A percentile compares a stretch with the other conserved stretches of the same genome.
These are phyloP conservation scores for Periconia sp. DNA, from an alignment of 2,329 filamentous ascomycete genomes.

Conservation along the genomic window DNA sequence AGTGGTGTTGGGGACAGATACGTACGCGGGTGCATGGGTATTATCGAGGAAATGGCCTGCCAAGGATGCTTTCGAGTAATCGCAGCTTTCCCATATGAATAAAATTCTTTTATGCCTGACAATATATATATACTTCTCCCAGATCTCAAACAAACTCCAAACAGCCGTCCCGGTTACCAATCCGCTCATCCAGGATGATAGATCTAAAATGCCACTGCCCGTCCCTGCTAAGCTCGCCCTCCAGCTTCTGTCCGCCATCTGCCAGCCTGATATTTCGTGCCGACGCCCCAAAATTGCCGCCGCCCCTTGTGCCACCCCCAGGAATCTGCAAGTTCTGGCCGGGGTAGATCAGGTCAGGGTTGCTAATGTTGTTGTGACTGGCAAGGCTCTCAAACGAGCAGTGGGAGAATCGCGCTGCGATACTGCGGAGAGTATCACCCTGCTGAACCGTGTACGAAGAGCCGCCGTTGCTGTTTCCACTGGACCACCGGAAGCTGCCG, in stretches of 20 bases:
- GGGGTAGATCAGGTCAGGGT: slow-evolving; percentile 30
- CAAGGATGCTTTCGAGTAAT: no score
- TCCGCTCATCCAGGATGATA: slow-evolving; percentile 27
- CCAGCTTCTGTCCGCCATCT: slow-evolving; percentile 23
- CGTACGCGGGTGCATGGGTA: no score
- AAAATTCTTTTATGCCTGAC: no score
- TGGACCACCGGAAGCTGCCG: slow-evolving; percentile 29
- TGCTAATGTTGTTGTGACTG: slow-evolving; percentile 27
- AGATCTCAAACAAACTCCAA: slow-evolving; percentile 24
- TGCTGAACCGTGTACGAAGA: slow-evolving; percentile 26
- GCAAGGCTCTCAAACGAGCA: slow-evolving; percentile 29
- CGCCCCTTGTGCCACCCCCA: slow-evolving; percentile 20
- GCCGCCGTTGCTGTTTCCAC: slow-evolving; percentile 13
- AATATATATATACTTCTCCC: no score
- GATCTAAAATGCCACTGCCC: slow-evolving; percentile 22
- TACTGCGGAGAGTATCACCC: slow-evolving; percentile 30
- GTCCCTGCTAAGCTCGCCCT: slow-evolving; percentile 19
- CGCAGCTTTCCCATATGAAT: no score
- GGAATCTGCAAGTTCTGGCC: slow-evolving; percentile 28
- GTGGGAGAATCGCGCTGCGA: slow-evolving; percentile 25
- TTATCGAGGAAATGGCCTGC: no score
- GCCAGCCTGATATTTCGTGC: slow-evolving; percentile 24
- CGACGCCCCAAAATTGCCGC: slow-evolving; percentile 23
- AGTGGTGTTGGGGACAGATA: no score
- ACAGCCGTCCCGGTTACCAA: slow-evolving; percentile 24